Evolutionary conservation across 495 filamentous ascomycete species (phyloP).

Genomic region (Penicillium tannophilum): DNA sequence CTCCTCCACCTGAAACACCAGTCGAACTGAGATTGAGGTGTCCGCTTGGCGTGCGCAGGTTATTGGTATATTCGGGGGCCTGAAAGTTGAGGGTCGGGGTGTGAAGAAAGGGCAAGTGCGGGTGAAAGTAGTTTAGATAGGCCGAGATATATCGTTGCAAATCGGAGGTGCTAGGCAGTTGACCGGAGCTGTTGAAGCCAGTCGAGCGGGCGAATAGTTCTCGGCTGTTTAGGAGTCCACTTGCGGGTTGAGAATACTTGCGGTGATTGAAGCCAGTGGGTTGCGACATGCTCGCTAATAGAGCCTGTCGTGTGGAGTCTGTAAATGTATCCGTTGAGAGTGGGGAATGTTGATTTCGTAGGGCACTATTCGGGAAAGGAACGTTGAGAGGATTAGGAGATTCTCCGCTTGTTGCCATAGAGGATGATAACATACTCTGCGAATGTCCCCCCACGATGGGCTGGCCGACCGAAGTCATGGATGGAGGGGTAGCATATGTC

Average conservation of each 20-base stretch:
- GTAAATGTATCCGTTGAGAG: slow-evolving; percentile 81
- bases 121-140: slow-evolving; percentile 94
- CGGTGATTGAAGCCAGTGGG: slow-evolving; percentile 70
- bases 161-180: slow-evolving; percentile 84
- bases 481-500: slow-evolving; percentile 59
- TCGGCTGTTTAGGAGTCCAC: slow-evolving; percentile 46
- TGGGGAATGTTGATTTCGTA: slow-evolving; percentile 64
- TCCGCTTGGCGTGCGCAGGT: slow-evolving; percentile 54
- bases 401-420: slow-evolving; percentile 57
- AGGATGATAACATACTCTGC: slow-evolving; percentile 60
- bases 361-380: slow-evolving; percentile 54
- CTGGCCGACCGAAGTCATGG: slow-evolving; percentile 62
- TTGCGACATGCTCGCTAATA: slow-evolving; percentile 80
- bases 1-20: slow-evolving; percentile 75
- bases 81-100: slow-evolving; percentile 92
- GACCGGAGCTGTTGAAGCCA: slow-evolving; percentile 51
- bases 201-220: slow-evolving; percentile 49
- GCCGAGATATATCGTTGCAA: slow-evolving; percentile 89
- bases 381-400: slow-evolving; percentile 57
- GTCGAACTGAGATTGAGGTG: slow-evolving; percentile 60
- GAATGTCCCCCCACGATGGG: slow-evolving; percentile 52
- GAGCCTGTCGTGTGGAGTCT: slow-evolving; percentile 86
- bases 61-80: slow-evolving; percentile 65
- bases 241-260: slow-evolving; percentile 76
- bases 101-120: slow-evolving; percentile 92